Base-by-base conservation (phyloP, 768 basidiomycete species). In the Trametes coccinea region DNA sequence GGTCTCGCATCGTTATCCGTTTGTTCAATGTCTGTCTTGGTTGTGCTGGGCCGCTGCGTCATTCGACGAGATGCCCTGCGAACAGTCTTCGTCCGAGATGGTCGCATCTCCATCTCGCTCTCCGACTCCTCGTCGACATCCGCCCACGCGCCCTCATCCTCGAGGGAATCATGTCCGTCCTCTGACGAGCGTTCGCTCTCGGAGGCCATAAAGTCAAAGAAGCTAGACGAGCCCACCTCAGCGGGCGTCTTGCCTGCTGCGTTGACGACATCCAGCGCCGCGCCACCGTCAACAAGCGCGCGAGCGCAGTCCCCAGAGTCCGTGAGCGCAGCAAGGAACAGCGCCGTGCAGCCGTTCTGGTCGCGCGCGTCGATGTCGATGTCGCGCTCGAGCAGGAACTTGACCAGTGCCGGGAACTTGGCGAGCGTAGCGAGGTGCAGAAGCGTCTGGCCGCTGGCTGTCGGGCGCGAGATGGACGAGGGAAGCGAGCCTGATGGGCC, bases 381-480 rank as follows among this genome's bases (percentile, higher is more conserved):
- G 6, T 82, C 84, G 56, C 83, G 89, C 4, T 78, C 74, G 59
- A 96, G 76, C 59, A 99, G 79, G 75, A 91, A 92, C 47, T 77
- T 70, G 16, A 87, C 82, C 34, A 98, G 82, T 5, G 84, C 76
- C 8, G 84, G 76, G 73, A 92, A 92, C 33, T 88, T 88, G 58
- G 95, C 84, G 70, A 93, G 87, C 5, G 86, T 80, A 2, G 95
- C 89, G 46, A 98, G 79, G 72, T 99, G 96, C 10, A 98, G 84
- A 4, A 99, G 76, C 0, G 93, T 95, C 69, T 98, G 95, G 29
- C 91, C 90, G 54, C 80, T 83, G 56, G 82, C 69, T 48, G 89
- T 91, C 44, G 82, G 70, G 68, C 89, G 84, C 10, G 90, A 95
- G 62, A 97, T 78, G 4, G 89, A 88, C 7, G 78, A 72, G 4